Evolutionary conservation across 225 moss, liverwort and hornwort species (phyloP).

Genomic region (Polytrichum commune): DNA sequence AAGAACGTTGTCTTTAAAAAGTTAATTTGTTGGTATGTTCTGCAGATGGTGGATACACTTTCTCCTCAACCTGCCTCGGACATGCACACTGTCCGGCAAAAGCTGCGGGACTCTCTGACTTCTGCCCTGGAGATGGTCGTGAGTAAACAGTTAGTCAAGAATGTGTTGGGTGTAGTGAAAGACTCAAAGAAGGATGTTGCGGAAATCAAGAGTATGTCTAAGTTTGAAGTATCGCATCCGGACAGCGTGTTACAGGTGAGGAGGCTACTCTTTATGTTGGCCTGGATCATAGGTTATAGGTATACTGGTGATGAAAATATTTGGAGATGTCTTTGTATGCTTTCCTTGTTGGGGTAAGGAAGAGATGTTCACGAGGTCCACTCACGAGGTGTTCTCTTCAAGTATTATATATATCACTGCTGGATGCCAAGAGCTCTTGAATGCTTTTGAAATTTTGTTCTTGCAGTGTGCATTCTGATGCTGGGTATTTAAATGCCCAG

Average conservation of each 20-base stretch:
- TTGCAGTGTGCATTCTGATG: background rate
- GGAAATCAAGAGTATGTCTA: slow-evolving; percentile 15
- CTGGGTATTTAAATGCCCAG: background rate
- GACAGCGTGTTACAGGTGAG: slow-evolving; percentile 21
- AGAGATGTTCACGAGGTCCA: too few species aligned
- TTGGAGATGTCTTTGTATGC: too few species aligned
- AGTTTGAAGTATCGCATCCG: slow-evolving; percentile 9
- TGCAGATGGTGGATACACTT: slow-evolving; percentile 41
- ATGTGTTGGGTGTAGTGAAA: slow-evolving; percentile 54
- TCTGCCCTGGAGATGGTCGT: slow-evolving; percentile 92
- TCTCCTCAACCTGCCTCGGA: slow-evolving; percentile 46
- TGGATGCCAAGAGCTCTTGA: too few species aligned
- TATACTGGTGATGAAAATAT: too few species aligned
- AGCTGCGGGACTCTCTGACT: slow-evolving; percentile 76
- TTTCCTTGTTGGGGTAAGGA: too few species aligned
- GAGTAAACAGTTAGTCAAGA: slow-evolving; percentile 81
- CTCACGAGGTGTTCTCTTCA: too few species aligned
- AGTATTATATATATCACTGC: too few species aligned
- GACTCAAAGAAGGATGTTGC: slow-evolving; percentile 22
- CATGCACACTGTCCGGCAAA: slow-evolving; percentile 58
- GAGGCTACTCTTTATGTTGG: too few species aligned
- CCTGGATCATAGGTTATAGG: too few species aligned
- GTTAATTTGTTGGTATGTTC: background rate
- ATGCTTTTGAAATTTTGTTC: too few species aligned
- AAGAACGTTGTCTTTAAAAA: background rate